These are phyloP conservation scores for Pichia terricola DNA, from an alignment of 1,139 yeast genomes.

Conservation along the genomic window DNA sequence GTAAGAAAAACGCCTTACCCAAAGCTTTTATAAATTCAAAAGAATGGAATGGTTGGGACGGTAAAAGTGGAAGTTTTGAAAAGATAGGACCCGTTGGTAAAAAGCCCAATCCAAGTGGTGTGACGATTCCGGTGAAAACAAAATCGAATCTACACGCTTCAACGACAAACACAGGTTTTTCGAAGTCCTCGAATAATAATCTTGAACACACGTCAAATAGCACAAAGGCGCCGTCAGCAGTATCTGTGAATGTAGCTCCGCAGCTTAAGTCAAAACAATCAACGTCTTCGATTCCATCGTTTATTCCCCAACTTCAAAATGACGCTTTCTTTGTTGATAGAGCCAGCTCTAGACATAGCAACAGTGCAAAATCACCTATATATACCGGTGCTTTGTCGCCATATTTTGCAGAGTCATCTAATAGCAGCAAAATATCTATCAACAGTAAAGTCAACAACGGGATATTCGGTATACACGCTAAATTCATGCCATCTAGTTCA, in stretches of 20 bases:
- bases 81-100: conserved; percentile 26
- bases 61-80: conserved; percentile 20
- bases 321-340: not conserved
- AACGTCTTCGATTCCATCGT: not conserved
- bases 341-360: not conserved
- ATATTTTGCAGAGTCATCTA: not conserved
- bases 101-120: conserved; percentile 24
- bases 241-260: not conserved
- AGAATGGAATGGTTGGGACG: conserved; percentile 11
- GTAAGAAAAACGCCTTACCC: no score
- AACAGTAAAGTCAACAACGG: not conserved
- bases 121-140: conserved; percentile 24
- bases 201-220: not conserved
- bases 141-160: conserved; percentile 21
- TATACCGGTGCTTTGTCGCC: not conserved
- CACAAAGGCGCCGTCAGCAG: not conserved
- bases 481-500: conserved; percentile 7
- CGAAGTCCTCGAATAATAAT: not conserved
- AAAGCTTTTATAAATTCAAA: no score
- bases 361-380: not conserved
- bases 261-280: not conserved
- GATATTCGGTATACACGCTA: not conserved
- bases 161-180: conserved; percentile 1
- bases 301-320: not conserved
- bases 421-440: not conserved